These are phyloP conservation scores for Coniella vitis DNA, from an alignment of 2,329 filamentous ascomycete genomes.

Conservation along the genomic window DNA sequence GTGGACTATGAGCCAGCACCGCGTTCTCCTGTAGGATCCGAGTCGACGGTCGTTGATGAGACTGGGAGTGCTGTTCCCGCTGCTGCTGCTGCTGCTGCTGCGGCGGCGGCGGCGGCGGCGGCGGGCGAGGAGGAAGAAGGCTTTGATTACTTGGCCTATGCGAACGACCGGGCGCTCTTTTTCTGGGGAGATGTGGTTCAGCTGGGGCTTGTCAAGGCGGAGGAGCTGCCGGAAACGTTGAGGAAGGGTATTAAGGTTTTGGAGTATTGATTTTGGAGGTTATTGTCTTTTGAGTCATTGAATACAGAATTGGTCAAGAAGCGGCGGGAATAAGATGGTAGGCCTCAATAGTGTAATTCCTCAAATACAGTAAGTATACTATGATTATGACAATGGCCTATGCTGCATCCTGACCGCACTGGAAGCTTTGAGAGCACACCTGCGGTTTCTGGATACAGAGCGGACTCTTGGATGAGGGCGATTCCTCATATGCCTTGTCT, in stretches of 20 bases:
- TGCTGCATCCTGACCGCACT: no score
- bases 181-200: conserved; percentile 88
- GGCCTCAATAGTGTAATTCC: no score
- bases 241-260: conserved; percentile 61
- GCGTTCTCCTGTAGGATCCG: conserved; percentile 11
- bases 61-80: not conserved
- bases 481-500: no score
- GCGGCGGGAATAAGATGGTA: no score
- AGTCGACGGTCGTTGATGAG: conserved; percentile 22
- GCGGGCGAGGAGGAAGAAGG: conserved; percentile 59
- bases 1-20: conserved; percentile 30
- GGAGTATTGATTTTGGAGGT: conserved; percentile 44
- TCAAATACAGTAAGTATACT: no score
- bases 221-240: conserved; percentile 70
- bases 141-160: conserved; percentile 90
- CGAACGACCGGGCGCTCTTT: conserved; percentile 84
- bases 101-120: no score
- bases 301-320: not conserved
- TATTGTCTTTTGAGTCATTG: no score
- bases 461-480: no score
- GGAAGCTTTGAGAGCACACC: no score
- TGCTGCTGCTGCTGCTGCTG: no score
- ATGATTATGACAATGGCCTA: no score
- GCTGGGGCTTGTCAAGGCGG: conserved; percentile 65
- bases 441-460: no score